A percentile compares a stretch with the other conserved stretches of the same genome.
Evolutionary conservation across 2,329 filamentous ascomycete species (phyloP).

Genomic region (Aspergillus sp.): DNA sequence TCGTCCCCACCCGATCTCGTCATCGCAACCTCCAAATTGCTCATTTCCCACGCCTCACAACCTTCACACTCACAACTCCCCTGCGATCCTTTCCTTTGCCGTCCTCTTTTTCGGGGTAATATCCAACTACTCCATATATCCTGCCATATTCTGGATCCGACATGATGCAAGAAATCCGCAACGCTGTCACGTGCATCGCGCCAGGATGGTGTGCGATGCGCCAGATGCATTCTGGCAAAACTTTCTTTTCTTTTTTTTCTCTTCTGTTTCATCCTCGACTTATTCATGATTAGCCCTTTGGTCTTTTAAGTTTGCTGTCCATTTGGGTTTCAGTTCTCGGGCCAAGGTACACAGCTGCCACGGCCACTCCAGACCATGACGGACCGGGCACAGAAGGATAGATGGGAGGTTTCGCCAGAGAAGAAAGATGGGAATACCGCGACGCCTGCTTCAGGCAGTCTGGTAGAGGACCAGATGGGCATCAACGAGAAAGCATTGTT

Average conservation of each 20-base stretch:
- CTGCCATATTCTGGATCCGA: neutral
- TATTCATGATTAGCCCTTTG: too few species aligned
- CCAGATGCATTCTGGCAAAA: neutral
- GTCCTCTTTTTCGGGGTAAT: neutral
- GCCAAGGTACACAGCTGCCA: too few species aligned
- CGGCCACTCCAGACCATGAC: neutral
- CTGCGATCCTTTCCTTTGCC: neutral
- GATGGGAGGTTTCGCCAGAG: neutral
- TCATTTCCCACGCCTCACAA: conserved; percentile 8
- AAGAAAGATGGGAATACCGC: conserved; percentile 1
- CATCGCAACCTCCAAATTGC: conserved; percentile 14
- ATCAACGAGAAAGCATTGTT: conserved; percentile 35
- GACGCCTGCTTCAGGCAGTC: conserved; percentile 8
- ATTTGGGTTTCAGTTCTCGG: too few species aligned
- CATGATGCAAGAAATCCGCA: neutral
- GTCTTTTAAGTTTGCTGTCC: too few species aligned
- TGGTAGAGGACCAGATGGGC: conserved; percentile 11
- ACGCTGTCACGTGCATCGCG: conserved; percentile 8
- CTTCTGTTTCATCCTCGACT: too few species aligned
- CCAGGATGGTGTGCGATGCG: conserved; percentile 12
- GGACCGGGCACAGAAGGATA: conserved; percentile 4
- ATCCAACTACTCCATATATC: too few species aligned
- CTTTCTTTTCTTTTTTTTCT: neutral
- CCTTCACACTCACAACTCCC: neutral
- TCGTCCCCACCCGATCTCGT: conserved; percentile 5